Percentiles rank a stretch among this genome's conserved stretches.
Conservation (phyloP, 164 flowering plant species). For the Umbellularia californica region DNA sequence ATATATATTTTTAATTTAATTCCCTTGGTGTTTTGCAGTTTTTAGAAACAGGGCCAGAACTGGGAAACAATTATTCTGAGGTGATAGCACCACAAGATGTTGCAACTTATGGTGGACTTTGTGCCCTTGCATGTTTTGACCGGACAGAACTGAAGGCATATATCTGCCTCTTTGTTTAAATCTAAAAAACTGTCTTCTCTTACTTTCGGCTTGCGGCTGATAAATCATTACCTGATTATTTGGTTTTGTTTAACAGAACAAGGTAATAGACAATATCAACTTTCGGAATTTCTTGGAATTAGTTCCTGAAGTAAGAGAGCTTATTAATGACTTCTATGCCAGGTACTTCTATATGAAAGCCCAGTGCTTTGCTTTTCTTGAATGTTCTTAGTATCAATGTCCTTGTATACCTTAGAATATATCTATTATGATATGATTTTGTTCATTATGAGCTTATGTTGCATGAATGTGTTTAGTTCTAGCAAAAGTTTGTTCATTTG, state of each 20-base stretch:
- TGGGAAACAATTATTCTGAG: constrained; percentile 74
- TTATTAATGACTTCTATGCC: constrained; percentile 86
- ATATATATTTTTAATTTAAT: no score
- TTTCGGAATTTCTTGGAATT: constrained; percentile 94
- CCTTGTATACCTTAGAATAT: not conserved
- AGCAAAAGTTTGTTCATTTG: not conserved
- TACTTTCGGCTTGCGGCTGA: not conserved
- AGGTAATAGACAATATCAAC: constrained; percentile 88
- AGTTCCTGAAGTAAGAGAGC: constrained; percentile 96
- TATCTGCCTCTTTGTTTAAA: not conserved
- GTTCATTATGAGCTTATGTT: not conserved
- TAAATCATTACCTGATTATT: not conserved
- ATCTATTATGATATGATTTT: no score
- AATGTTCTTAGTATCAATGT: not conserved
- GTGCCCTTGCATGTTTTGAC: constrained; percentile 98
- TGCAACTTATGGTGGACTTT: constrained; percentile 97
- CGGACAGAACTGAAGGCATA: constrained; percentile 85
- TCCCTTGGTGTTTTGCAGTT: constrained; percentile 46
- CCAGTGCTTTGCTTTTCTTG: not conserved
- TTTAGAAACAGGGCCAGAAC: constrained; percentile 73
- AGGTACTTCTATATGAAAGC: constrained; percentile 42
- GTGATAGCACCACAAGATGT: constrained; percentile 98
- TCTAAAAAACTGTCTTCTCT: no score
- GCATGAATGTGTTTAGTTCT: not conserved
- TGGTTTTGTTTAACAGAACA: constrained; percentile 47